These are phyloP conservation scores for Suillus sp. DNA, from an alignment of 768 basidiomycete species.

Conservation along the genomic window DNA sequence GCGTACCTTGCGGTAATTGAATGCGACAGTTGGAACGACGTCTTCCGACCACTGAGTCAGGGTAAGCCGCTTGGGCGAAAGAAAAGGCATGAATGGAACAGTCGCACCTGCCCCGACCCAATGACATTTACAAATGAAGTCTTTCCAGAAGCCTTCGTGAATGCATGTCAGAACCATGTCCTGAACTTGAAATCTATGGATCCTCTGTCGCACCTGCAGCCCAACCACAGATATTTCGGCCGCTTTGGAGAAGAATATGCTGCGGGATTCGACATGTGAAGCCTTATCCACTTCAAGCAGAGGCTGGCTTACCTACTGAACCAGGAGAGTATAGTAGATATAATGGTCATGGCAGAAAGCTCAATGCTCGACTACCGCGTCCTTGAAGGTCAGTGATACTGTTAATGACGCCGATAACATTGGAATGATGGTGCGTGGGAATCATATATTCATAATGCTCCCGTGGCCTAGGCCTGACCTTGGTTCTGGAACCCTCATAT, in stretches of 20 bases:
- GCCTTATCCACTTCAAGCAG: neutral
- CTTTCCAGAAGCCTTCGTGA: slow-evolving; percentile 82
- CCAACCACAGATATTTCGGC: slow-evolving; percentile 93
- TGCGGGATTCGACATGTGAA: slow-evolving; percentile 26
- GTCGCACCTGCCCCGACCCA: slow-evolving; percentile 73
- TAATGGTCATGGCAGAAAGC: slow-evolving; percentile 42
- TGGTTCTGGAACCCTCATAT: too few species aligned
- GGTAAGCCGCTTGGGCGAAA: neutral
- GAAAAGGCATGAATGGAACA: slow-evolving; percentile 11
- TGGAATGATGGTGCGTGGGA: neutral
- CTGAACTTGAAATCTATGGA: neutral
- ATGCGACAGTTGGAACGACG: slow-evolving; percentile 94
- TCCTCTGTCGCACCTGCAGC: slow-evolving; percentile 65
- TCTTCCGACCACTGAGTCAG: slow-evolving; percentile 86
- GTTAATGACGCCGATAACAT: neutral
- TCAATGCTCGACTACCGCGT: neutral
- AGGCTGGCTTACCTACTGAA: slow-evolving; percentile 44
- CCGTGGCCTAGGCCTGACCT: neutral
- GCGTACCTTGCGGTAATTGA: slow-evolving; percentile 85
- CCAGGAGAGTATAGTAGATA: slow-evolving; percentile 60
- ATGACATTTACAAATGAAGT: slow-evolving; percentile 94
- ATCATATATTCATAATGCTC: neutral
- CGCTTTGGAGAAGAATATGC: slow-evolving; percentile 84
- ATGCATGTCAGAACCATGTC: neutral
- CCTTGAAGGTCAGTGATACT: neutral